Conservation (phyloP, 179 eudicot genomes). For the Camellia oleifera region DNA sequence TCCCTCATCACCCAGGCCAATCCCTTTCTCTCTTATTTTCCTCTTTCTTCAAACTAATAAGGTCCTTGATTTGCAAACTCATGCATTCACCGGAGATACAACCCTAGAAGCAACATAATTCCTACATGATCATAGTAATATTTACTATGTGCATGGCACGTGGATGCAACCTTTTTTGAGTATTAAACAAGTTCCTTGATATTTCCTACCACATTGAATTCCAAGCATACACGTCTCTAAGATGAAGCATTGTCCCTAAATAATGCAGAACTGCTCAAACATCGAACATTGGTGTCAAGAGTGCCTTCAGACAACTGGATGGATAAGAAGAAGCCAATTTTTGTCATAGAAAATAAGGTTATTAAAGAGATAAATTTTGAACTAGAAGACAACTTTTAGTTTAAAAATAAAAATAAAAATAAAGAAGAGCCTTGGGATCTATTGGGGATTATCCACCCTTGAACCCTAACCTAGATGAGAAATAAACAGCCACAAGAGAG, state of each 20-base stretch:
- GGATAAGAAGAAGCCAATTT: neutral
- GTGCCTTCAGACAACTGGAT: neutral
- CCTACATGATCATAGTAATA: neutral
- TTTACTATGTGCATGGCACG: neutral
- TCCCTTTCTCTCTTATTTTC: neutral
- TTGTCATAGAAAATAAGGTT: neutral
- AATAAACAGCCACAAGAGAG: neutral
- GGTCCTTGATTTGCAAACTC: neutral
- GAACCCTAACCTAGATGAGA: neutral
- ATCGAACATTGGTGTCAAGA: neutral
- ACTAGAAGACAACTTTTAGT: neutral
- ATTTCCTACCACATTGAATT: neutral
- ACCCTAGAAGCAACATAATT: slow-evolving; percentile 6
- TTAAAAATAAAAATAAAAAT: too few relatives aligned
- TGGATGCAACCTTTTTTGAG: too few relatives aligned
- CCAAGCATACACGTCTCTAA: neutral
- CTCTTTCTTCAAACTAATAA: neutral
- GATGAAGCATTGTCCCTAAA: neutral
- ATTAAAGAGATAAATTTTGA: too few relatives aligned
- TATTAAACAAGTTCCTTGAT: neutral
- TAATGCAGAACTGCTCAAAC: neutral
- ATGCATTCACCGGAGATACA: neutral
- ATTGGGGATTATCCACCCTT: neutral
- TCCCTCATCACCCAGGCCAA: too few relatives aligned
- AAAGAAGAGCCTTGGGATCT: neutral